phyloP scores from a whole-genome alignment of 306 rosid species.

The Vigna angularis region DNA sequence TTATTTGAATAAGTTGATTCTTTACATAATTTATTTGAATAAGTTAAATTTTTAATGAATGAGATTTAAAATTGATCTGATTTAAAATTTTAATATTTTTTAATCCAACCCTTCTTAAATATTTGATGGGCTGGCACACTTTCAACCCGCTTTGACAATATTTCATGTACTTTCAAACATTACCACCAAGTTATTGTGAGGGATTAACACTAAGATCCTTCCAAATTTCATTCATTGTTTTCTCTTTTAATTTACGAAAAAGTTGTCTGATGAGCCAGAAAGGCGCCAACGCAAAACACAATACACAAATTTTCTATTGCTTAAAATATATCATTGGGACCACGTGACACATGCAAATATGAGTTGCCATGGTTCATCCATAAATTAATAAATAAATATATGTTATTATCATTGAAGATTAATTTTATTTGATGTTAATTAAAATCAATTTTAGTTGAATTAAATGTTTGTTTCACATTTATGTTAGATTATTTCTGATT shows the following conservation, averaged over 20 bases:
- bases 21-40: no score
- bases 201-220: not conserved
- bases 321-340: slow-evolving; percentile 22
- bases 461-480: not conserved
- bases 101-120: no score
- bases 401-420: not conserved
- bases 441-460: not conserved
- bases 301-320: not conserved
- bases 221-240: not conserved
- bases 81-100: no score
- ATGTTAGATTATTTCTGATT: no score
- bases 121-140: no score
- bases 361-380: slow-evolving; percentile 35
- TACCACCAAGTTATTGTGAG: not conserved
- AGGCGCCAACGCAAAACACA: slow-evolving; percentile 36
- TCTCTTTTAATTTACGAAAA: not conserved
- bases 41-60: no score
- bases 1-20: no score
- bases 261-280: slow-evolving; percentile 36
- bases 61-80: no score
- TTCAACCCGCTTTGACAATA: no score
- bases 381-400: not conserved
- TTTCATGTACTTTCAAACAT: no score
- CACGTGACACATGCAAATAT: slow-evolving; percentile 44
- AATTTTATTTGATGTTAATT: not conserved